phyloP scores from a whole-genome alignment of 2,329 filamentous ascomycete genomes.

The Pseudocercospora cruenta region DNA sequence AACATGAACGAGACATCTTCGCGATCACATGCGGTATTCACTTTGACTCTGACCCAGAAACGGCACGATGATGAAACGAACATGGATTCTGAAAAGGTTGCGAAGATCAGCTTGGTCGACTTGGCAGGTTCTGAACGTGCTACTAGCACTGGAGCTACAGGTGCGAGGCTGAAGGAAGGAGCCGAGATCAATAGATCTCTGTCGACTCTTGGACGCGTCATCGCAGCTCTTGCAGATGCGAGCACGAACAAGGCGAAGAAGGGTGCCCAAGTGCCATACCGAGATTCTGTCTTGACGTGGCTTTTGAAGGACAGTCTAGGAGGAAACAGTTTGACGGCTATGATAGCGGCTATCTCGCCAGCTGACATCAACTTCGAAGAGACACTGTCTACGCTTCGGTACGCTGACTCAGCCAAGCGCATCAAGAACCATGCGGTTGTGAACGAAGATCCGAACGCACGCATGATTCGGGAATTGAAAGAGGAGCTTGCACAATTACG shows the following conservation, averaged over 20 bases:
- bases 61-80: slow-evolving; percentile 87
- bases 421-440: slow-evolving; percentile 99
- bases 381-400: slow-evolving; percentile 90
- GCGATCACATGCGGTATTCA: slow-evolving; percentile 97
- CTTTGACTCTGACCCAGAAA: slow-evolving; percentile 92
- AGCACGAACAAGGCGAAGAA: slow-evolving; percentile 85
- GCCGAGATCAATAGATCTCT: slow-evolving; percentile 98
- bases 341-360: slow-evolving; percentile 98
- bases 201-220: slow-evolving; percentile 94
- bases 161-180: slow-evolving; percentile 92
- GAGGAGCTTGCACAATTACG: slow-evolving; percentile 86
- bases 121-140: slow-evolving; percentile 96
- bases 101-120: slow-evolving; percentile 97
- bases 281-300: slow-evolving; percentile 97
- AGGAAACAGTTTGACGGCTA: slow-evolving; percentile 98
- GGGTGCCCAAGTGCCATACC: slow-evolving; percentile 83
- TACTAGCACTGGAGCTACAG: slow-evolving; percentile 94
- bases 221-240: slow-evolving; percentile 89
- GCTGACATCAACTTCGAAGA: slow-evolving; percentile 99
- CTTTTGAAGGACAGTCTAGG: slow-evolving; percentile 93
- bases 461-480: slow-evolving; percentile 98
- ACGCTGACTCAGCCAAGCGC: slow-evolving; percentile 95
- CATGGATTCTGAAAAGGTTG: slow-evolving; percentile 97
- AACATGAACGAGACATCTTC: slow-evolving; percentile 99
- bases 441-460: slow-evolving; percentile 97